These are phyloP conservation scores for Laburnicola sp. DNA, from an alignment of 2,329 filamentous ascomycete genomes.

Conservation along the genomic window DNA sequence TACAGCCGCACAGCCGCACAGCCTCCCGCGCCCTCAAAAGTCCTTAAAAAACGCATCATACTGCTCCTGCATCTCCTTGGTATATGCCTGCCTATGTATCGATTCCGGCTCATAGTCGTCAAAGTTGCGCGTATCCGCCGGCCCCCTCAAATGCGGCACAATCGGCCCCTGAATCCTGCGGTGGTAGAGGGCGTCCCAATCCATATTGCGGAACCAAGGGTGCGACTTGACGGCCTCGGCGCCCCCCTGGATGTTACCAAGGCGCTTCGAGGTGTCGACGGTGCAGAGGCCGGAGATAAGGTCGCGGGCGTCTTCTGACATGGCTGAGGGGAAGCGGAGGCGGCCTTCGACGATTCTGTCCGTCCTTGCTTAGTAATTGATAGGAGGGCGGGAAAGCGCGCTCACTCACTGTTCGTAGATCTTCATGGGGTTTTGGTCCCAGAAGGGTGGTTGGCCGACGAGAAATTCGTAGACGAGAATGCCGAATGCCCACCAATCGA, in stretches of 20 bases:
- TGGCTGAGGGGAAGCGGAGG: conserved; percentile 69
- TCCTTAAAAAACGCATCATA: conserved; percentile 73
- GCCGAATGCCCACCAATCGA: conserved; percentile 87
- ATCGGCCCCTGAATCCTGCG: conserved; percentile 70
- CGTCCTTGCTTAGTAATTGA: not conserved
- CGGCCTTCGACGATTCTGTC: conserved; percentile 76
- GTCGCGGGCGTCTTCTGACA: conserved; percentile 71
- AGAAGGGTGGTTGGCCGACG: conserved; percentile 83
- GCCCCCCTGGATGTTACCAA: conserved; percentile 78
- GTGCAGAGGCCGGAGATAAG: conserved; percentile 77
- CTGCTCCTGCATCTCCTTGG: conserved; percentile 66
- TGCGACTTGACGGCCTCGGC: conserved; percentile 73
- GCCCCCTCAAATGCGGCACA: conserved; percentile 70
- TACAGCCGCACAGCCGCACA: not conserved
- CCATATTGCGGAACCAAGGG: conserved; percentile 71
- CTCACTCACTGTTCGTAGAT: conserved; percentile 70
- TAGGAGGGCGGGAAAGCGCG: not conserved
- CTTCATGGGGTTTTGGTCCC: conserved; percentile 83
- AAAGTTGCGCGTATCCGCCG: conserved; percentile 78
- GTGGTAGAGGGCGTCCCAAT: conserved; percentile 73
- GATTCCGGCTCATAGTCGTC: conserved; percentile 81
- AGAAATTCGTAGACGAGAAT: conserved; percentile 84
- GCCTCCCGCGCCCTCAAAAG: conserved; percentile 55
- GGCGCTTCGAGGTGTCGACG: conserved; percentile 73
- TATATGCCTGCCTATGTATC: conserved; percentile 66